Evolutionary conservation across 768 basidiomycete genomes (phyloP).

Genomic region (Tulasnella sp.): DNA sequence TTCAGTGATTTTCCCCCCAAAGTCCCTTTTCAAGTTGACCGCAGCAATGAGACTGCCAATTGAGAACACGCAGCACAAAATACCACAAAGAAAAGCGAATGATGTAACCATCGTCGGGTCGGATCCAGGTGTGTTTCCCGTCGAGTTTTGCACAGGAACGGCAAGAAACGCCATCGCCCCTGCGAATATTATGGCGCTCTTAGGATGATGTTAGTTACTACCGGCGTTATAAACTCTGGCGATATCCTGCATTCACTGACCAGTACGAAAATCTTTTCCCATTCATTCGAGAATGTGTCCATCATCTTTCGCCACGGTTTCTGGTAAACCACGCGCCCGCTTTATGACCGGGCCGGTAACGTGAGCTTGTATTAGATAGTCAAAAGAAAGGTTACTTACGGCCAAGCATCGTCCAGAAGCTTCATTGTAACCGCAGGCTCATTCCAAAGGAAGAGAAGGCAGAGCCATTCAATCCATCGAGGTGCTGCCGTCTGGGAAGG

Average conservation of each 20-base stretch:
- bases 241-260: not conserved
- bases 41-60: not conserved
- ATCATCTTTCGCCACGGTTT: not conserved
- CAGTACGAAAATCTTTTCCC: constrained; percentile 13
- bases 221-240: not conserved
- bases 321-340: not conserved
- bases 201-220: not conserved
- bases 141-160: not conserved
- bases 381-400: not conserved
- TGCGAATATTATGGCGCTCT: not conserved
- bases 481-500: not conserved
- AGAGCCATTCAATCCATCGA: not conserved
- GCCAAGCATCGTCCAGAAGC: constrained; percentile 5
- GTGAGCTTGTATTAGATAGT: not conserved
- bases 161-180: not conserved
- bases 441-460: not conserved
- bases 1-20: not conserved
- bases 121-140: not conserved
- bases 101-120: not conserved
- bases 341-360: not conserved
- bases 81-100: not conserved
- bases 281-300: constrained; percentile 3
- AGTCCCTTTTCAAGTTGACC: constrained; percentile 6
- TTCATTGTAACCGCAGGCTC: constrained; percentile 7
- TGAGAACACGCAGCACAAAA: not conserved